Percentiles rank a stretch among this genome's conserved stretches.
phyloP scores from a whole-genome alignment of 371 early-diverging fungal species.

The Mucor ambiguus region DNA sequence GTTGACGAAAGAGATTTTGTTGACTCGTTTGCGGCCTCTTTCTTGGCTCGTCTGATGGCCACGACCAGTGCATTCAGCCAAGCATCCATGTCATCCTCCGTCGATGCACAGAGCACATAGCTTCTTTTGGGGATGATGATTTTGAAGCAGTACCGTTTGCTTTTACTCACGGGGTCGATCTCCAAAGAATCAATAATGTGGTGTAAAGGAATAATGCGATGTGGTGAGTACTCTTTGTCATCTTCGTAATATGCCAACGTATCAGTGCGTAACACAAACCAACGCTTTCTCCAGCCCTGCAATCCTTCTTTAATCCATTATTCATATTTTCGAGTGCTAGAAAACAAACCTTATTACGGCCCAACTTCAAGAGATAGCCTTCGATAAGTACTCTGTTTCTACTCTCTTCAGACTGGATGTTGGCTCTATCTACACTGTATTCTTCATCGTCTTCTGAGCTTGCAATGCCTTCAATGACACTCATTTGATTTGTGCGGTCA shows the following conservation, averaged over 20 bases:
- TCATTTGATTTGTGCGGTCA: constrained; percentile 34
- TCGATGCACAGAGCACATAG: constrained; percentile 69
- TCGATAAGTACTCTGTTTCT: constrained; percentile 62
- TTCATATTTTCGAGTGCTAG: background rate
- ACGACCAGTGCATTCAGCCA: constrained; percentile 74
- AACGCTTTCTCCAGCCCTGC: constrained; percentile 81
- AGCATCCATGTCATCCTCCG: constrained; percentile 57
- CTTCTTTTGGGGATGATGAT: constrained; percentile 75
- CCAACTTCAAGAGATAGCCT: constrained; percentile 73
- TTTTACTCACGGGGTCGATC: constrained; percentile 66
- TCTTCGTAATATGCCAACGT: constrained; percentile 83
- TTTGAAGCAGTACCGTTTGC: constrained; percentile 71
- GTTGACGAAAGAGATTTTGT: constrained; percentile 5
- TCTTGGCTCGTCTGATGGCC: constrained; percentile 50
- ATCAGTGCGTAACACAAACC: constrained; percentile 82
- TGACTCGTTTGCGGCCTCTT: constrained; percentile 20
- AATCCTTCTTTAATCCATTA: background rate
- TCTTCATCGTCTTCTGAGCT: constrained; percentile 59
- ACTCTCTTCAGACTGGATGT: constrained; percentile 42
- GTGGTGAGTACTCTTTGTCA: constrained; percentile 74
- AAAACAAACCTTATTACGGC: constrained; percentile 61
- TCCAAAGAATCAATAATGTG: constrained; percentile 77
- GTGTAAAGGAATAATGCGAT: constrained; percentile 68
- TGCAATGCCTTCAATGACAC: constrained; percentile 39
- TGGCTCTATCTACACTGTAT: constrained; percentile 31